These are phyloP conservation scores for Schizosaccharomyces osmophilus DNA, from an alignment of 805 yeast genomes.

Conservation along the genomic window DNA sequence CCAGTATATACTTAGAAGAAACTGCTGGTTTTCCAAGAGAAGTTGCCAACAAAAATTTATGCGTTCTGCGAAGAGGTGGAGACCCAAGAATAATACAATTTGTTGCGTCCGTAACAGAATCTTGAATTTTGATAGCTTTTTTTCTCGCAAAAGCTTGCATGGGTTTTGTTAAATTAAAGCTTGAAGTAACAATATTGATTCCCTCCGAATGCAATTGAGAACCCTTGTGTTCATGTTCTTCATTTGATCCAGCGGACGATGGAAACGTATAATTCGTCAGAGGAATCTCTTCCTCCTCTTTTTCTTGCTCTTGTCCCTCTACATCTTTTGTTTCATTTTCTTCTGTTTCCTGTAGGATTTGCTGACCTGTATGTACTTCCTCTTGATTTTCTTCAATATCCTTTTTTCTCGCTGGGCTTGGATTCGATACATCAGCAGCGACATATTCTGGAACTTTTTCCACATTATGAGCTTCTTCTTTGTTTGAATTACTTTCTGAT, in stretches of 20 bases:
- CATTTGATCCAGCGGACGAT: neutral
- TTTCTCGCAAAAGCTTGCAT: neutral
- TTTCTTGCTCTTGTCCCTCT: too few relatives aligned
- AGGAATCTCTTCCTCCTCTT: too few relatives aligned
- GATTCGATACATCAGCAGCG: too few relatives aligned
- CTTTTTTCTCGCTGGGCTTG: too few relatives aligned
- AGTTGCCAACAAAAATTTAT: neutral
- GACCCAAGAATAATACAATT: neutral
- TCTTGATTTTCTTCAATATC: too few relatives aligned
- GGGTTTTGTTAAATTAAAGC: neutral
- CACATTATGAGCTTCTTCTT: too few relatives aligned
- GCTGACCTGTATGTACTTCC: too few relatives aligned
- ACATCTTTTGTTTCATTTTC: too few relatives aligned
- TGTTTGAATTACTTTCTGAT: too few relatives aligned
- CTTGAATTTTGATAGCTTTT: neutral
- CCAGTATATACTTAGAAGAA: neutral
- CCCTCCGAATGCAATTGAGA: neutral
- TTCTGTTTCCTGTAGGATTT: too few relatives aligned
- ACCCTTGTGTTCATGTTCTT: neutral
- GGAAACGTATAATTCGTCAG: neutral
- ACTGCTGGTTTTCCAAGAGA: neutral
- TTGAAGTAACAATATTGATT: neutral
- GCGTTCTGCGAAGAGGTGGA: neutral
- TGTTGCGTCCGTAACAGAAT: neutral
- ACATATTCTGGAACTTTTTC: too few relatives aligned